Conservation (phyloP, 345 rosid genomes). For the Diplotaxis tenuifolia region DNA sequence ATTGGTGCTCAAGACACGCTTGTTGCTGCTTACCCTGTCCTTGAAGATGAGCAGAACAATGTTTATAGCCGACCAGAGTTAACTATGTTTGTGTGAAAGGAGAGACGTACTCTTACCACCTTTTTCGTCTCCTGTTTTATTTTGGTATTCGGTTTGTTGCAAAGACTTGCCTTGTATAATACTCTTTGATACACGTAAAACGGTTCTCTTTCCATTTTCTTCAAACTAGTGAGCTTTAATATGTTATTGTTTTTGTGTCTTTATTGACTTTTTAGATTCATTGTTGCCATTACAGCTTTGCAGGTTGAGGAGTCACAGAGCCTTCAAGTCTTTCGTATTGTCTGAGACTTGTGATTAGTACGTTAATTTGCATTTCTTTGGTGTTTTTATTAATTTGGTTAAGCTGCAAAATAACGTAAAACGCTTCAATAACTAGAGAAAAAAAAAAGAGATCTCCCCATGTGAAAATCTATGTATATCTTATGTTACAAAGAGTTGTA, state of each 20-base stretch:
- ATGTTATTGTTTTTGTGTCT: background rate
- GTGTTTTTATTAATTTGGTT: background rate
- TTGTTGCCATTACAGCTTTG: conserved; percentile 4
- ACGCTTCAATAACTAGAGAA: background rate
- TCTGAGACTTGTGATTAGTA: background rate
- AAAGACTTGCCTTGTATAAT: conserved; percentile 34
- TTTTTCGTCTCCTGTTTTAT: background rate
- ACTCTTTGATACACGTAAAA: background rate
- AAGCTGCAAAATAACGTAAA: background rate
- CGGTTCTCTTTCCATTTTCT: background rate
- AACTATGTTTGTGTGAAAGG: conserved; percentile 54
- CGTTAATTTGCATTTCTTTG: background rate
- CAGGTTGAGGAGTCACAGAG: background rate
- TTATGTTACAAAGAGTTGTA: background rate
- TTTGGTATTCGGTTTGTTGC: conserved; percentile 25
- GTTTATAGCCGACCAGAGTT: conserved; percentile 92
- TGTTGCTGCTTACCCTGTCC: conserved; percentile 85
- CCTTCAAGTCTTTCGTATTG: background rate
- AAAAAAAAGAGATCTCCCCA: background rate
- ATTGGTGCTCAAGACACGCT: conserved; percentile 93
- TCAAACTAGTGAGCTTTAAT: background rate
- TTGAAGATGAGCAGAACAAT: conserved; percentile 77
- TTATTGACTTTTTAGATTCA: background rate
- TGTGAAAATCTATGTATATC: background rate
- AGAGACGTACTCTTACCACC: background rate